These are phyloP conservation scores for Fusarium cyanostomum DNA, from an alignment of 2,329 filamentous ascomycete species.

Conservation along the genomic window DNA sequence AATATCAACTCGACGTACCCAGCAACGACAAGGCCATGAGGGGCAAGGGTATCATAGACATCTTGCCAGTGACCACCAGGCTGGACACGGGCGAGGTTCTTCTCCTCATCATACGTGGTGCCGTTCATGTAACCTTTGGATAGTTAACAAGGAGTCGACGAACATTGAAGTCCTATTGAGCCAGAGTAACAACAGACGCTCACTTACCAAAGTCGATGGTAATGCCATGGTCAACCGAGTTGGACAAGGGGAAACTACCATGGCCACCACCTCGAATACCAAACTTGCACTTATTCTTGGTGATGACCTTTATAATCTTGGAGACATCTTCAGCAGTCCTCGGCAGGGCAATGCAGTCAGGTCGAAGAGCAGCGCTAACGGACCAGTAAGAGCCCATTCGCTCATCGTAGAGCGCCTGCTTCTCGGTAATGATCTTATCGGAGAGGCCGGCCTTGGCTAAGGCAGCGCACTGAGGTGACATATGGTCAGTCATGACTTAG, in stretches of 20 bases:
- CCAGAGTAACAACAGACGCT: neutral
- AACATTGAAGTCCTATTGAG: neutral
- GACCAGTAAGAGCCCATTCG: slow-evolving; percentile 51
- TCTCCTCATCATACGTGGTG: slow-evolving; percentile 43
- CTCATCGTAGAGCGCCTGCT: slow-evolving; percentile 41
- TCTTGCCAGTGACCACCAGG: slow-evolving; percentile 51
- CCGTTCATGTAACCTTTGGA: slow-evolving; percentile 43
- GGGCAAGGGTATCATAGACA: slow-evolving; percentile 50
- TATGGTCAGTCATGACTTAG: slow-evolving; percentile 17
- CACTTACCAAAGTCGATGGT: slow-evolving; percentile 49
- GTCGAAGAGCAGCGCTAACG: slow-evolving; percentile 46
- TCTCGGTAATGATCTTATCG: slow-evolving; percentile 45
- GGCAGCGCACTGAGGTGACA: slow-evolving; percentile 39
- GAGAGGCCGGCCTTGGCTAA: slow-evolving; percentile 39
- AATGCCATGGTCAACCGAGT: slow-evolving; percentile 50
- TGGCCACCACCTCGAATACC: slow-evolving; percentile 53
- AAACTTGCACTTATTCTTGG: slow-evolving; percentile 46
- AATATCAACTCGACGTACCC: slow-evolving; percentile 23
- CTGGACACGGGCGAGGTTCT: slow-evolving; percentile 45
- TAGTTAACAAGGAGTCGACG: neutral
- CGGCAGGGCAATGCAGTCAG: slow-evolving; percentile 51
- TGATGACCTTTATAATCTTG: slow-evolving; percentile 47
- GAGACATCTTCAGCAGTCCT: slow-evolving; percentile 50
- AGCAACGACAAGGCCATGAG: slow-evolving; percentile 45
- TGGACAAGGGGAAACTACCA: slow-evolving; percentile 45